Base-by-base conservation (phyloP, 2,329 filamentous ascomycete species). In the Cladophialophora immunda region DNA sequence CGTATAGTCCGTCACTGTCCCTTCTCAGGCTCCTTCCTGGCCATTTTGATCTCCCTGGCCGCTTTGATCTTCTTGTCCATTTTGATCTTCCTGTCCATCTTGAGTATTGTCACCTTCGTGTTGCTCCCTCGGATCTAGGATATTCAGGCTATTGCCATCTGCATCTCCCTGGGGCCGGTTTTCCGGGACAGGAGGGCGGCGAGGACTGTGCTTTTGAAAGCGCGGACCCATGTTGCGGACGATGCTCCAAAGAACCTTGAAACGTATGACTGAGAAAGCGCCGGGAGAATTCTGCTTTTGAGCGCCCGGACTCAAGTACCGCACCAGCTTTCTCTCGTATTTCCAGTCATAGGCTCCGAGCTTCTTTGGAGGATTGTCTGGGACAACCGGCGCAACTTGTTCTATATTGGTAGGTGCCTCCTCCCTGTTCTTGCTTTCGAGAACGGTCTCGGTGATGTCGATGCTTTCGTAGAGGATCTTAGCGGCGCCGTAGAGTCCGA, bases 401-500 rank as follows among this genome's bases (percentile, higher is more conserved):
- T 53, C 5, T 13, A 17, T 13, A 29, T 15, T 27, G 1, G 4
- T 19, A 4, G 27, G 7, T 6, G 50, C 50, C 22, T n/a, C n/a
- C n/a, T n/a, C n/a, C n/a, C n/a, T n/a, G n/a, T 27, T 17, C 27
- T 30, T 29, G 19, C 5, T 29, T 30, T 53, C 50, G 15, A 15
- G 22, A 15, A 53, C 13, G 9, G 27, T 22, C 2, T 4, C 15
- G 15, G 27, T 22, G 30, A 57, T 38, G 30, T 57, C 57, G 11
- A 22, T 15, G 36, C 57, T 60, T 30, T 22, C 36, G 22, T 60
- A 36, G 9, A 60, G 38, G 15, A 52, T 60, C 19, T 19, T n/a
- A 41, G 57, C 57, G 9, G 41, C 36, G 11, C 32, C 41, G 13
- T 52, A n/a, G n/a, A 60, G 15, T 45, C 57, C 57, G 5, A 47